A percentile compares a stretch with the other conserved stretches of the same genome.
phyloP scores from a whole-genome alignment of 495 filamentous ascomycete genomes.

The Bryoglossum gracile region DNA sequence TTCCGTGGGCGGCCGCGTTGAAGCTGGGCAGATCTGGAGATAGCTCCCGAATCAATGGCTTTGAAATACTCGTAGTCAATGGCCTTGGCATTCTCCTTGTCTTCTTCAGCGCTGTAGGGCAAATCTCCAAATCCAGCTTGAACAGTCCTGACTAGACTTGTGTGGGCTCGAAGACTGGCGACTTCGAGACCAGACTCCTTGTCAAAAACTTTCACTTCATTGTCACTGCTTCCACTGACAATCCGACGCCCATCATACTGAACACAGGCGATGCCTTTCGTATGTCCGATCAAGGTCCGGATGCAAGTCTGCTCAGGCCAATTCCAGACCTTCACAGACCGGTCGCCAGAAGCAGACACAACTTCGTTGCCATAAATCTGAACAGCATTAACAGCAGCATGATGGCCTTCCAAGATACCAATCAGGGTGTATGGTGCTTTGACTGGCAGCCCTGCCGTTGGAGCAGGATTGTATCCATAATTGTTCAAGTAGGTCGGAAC shows the following conservation, averaged over 20 bases:
- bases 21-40: slow-evolving; percentile 25
- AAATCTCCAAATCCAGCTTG: slow-evolving; percentile 89
- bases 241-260: slow-evolving; percentile 97
- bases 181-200: slow-evolving; percentile 76
- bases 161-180: slow-evolving; percentile 73
- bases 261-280: slow-evolving; percentile 95
- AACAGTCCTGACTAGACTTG: slow-evolving; percentile 81
- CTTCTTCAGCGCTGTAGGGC: slow-evolving; percentile 66
- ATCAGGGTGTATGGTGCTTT: slow-evolving; percentile 66
- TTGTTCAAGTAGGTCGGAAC: slow-evolving; percentile 41
- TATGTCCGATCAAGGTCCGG: slow-evolving; percentile 75
- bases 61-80: slow-evolving; percentile 65
- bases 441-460: slow-evolving; percentile 36
- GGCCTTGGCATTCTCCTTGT: slow-evolving; percentile 62
- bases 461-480: slow-evolving; percentile 40
- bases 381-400: slow-evolving; percentile 92
- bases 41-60: slow-evolving; percentile 55
- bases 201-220: slow-evolving; percentile 92
- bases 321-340: slow-evolving; percentile 88
- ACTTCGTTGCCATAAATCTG: slow-evolving; percentile 81
- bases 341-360: slow-evolving; percentile 90
- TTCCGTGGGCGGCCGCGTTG: slow-evolving; percentile 53
- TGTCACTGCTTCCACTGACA: slow-evolving; percentile 91
- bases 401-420: slow-evolving; percentile 71
- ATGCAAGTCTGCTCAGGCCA: slow-evolving; percentile 68